A percentile compares a stretch with the other conserved stretches of the same genome.
phyloP scores from a whole-genome alignment of 148 eudicot genomes.

The Diospyros kaki region DNA sequence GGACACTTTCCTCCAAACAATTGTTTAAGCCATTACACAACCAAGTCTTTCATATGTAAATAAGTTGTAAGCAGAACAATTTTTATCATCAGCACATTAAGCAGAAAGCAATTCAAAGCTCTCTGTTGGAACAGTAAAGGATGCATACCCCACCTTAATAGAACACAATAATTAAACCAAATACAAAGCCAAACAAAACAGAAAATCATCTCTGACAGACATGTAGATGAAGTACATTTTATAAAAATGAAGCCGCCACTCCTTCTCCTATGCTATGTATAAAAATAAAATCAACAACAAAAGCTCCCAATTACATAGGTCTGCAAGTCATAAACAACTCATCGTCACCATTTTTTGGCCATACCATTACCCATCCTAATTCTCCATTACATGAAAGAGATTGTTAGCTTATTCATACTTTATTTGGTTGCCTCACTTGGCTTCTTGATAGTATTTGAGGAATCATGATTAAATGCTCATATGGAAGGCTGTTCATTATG shows the following conservation, averaged over 20 bases:
- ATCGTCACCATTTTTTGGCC: not conserved
- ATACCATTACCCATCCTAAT: not conserved
- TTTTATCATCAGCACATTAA: not conserved
- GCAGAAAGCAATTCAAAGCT: not conserved
- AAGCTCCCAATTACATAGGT: conserved; percentile 3
- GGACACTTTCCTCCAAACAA: not conserved
- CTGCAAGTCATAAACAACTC: not conserved
- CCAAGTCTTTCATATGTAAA: not conserved
- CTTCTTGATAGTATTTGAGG: not conserved
- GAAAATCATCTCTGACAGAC: not conserved
- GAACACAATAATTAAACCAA: not conserved
- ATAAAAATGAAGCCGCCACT: not conserved
- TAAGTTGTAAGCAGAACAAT: not conserved
- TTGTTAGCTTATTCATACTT: not conserved
- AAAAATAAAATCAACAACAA: not conserved
- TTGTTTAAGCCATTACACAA: not conserved
- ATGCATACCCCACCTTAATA: not conserved
- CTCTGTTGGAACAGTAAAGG: not conserved
- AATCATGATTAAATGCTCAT: not conserved
- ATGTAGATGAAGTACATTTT: not conserved
- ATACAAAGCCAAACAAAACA: not conserved
- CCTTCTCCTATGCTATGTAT: not conserved
- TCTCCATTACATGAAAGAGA: not conserved
- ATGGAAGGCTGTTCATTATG: not conserved
- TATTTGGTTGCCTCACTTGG: not conserved